These are phyloP conservation scores for Aspergillus saccharolyticus DNA, from an alignment of 495 filamentous ascomycete species.

Conservation along the genomic window DNA sequence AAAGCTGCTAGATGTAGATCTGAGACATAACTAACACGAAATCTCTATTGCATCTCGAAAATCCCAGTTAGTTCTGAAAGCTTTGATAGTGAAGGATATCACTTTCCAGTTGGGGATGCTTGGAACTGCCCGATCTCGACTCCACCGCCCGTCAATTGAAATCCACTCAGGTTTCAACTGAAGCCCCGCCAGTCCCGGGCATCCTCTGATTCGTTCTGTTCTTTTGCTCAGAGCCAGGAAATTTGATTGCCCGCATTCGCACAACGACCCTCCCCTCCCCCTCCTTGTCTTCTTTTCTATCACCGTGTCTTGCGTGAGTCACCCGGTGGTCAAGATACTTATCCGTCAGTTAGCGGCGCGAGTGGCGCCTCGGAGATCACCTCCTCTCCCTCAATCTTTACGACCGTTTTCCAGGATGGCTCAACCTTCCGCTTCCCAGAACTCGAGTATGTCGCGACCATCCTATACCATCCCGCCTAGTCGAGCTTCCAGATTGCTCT, in stretches of 20 bases:
- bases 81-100: no score
- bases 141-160: constrained; percentile 11
- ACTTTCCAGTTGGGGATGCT: neutral
- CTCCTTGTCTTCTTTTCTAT: constrained; percentile 16
- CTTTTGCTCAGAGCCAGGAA: constrained; percentile 25
- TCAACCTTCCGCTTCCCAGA: constrained; percentile 52
- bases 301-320: constrained; percentile 17
- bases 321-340: constrained; percentile 43
- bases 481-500: neutral
- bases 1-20: no score
- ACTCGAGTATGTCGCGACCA: constrained; percentile 41
- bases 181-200: constrained; percentile 13
- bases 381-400: constrained; percentile 37
- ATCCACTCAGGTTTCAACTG: neutral
- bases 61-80: no score
- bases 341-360: constrained; percentile 45
- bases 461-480: neutral
- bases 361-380: constrained; percentile 45
- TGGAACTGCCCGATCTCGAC: constrained; percentile 1
- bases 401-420: constrained; percentile 54
- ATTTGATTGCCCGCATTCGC: constrained; percentile 30
- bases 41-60: no score
- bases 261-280: constrained; percentile 24
- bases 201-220: constrained; percentile 27
- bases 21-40: no score